These are phyloP conservation scores for Daldinia sp. DNA, from an alignment of 2,329 filamentous ascomycete species.

Conservation along the genomic window DNA sequence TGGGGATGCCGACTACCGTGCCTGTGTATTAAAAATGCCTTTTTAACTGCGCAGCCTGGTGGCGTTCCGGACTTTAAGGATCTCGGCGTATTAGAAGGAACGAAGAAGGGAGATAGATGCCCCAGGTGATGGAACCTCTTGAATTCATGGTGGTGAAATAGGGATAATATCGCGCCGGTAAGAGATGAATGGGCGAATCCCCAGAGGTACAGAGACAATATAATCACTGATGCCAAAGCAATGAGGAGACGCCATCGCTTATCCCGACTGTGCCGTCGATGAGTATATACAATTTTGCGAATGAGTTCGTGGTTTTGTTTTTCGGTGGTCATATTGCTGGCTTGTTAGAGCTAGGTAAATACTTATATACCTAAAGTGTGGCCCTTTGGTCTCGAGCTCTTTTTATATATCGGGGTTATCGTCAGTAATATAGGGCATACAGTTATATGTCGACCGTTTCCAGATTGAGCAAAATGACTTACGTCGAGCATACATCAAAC, in stretches of 20 bases:
- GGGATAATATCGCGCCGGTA: not conserved
- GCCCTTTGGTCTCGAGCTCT: too few relatives aligned
- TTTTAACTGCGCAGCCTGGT: constrained; percentile 35
- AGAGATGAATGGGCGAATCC: not conserved
- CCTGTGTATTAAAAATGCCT: constrained; percentile 38
- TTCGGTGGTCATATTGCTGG: not conserved
- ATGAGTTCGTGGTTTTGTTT: not conserved
- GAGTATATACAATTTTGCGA: not conserved
- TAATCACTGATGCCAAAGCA: not conserved
- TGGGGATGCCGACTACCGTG: constrained; percentile 39
- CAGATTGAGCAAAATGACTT: too few relatives aligned
- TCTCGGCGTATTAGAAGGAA: constrained; percentile 34
- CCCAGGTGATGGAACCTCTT: constrained; percentile 36
- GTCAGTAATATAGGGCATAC: not conserved
- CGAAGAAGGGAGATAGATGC: constrained; percentile 38
- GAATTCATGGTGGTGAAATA: constrained; percentile 11
- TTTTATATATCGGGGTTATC: too few relatives aligned
- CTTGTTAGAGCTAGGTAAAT: not conserved
- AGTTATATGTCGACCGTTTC: not conserved
- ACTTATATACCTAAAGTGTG: not conserved
- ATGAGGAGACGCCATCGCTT: constrained; percentile 10
- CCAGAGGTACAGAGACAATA: not conserved
- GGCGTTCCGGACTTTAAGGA: constrained; percentile 32
- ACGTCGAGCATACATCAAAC: not conserved
- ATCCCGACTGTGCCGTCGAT: not conserved